phyloP scores from a whole-genome alignment of 164 flowering plant species.

The Annona squamosa region DNA sequence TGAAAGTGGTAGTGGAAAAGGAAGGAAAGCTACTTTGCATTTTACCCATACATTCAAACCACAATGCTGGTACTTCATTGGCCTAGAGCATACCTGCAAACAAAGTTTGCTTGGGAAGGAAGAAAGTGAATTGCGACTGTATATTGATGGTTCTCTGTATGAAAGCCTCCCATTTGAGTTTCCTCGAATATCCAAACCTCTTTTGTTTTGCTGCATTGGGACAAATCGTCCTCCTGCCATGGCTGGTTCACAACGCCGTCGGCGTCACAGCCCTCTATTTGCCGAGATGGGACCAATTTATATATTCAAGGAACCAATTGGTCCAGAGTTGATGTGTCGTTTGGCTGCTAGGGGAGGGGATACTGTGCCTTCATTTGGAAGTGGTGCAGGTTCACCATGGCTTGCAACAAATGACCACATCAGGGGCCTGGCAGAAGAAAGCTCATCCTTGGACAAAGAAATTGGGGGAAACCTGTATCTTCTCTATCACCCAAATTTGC shows the following conservation, averaged over 20 bases:
- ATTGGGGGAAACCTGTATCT: constrained; percentile 80
- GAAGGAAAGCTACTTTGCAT: constrained; percentile 87
- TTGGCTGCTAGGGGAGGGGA: constrained; percentile 97
- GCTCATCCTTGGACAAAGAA: constrained; percentile 73
- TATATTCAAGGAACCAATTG: constrained; percentile 92
- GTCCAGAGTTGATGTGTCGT: constrained; percentile 83
- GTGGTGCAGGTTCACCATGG: constrained; percentile 85
- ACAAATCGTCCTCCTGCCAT: constrained; percentile 98
- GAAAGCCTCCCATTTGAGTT: constrained; percentile 94
- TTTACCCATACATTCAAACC: constrained; percentile 97
- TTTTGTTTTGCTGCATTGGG: constrained; percentile 97
- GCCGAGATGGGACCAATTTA: constrained; percentile 99
- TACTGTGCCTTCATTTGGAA: constrained; percentile 83
- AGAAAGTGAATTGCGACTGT: constrained; percentile 88
- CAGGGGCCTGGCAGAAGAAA: constrained; percentile 62
- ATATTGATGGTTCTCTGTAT: constrained; percentile 81
- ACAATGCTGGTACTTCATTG: constrained; percentile 98
- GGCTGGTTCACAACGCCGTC: constrained; percentile 96
- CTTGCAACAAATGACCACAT: constrained; percentile 64
- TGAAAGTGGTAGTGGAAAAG: constrained; percentile 93
- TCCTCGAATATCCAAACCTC: constrained; percentile 88
- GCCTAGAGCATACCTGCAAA: constrained; percentile 80
- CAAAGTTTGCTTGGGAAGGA: constrained; percentile 85
- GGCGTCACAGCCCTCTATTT: constrained; percentile 95
- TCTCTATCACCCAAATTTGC: constrained; percentile 88